phyloP scores from a whole-genome alignment of 768 basidiomycete species.

The Lyophyllum shimeji region DNA sequence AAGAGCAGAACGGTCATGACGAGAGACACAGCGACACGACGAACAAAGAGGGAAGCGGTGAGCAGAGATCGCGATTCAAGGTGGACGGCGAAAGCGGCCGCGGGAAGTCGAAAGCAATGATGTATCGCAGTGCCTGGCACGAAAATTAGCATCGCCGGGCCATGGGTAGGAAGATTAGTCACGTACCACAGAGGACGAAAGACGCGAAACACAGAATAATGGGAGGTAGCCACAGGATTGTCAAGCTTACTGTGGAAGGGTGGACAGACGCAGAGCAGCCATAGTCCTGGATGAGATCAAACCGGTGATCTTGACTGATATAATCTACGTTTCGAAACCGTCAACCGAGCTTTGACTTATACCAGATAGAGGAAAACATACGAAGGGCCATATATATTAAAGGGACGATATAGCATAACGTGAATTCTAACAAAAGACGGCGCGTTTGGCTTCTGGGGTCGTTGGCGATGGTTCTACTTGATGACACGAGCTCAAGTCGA shows the following conservation, averaged over 20 bases:
- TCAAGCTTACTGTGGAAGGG: slow-evolving; percentile 38
- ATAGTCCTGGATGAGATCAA: slow-evolving; percentile 55
- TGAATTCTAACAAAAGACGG: slow-evolving; percentile 42
- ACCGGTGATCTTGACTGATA: slow-evolving; percentile 61
- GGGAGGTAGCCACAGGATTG: slow-evolving; percentile 47
- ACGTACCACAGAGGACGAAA: slow-evolving; percentile 43
- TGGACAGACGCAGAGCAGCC: slow-evolving; percentile 55
- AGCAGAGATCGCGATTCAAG: slow-evolving; percentile 41
- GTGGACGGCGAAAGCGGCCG: slow-evolving; percentile 29
- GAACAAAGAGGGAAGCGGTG: slow-evolving; percentile 49
- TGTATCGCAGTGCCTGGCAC: slow-evolving; percentile 33
- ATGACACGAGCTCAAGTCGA: slow-evolving; percentile 54
- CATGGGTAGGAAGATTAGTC: not conserved
- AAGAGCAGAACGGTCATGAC: slow-evolving; percentile 42
- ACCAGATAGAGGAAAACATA: slow-evolving; percentile 31
- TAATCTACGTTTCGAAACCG: slow-evolving; percentile 36
- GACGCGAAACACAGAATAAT: slow-evolving; percentile 40
- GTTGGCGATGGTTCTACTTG: slow-evolving; percentile 34
- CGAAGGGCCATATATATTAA: slow-evolving; percentile 57
- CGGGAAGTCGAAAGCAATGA: slow-evolving; percentile 25
- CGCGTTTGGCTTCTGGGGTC: slow-evolving; percentile 36
- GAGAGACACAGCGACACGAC: slow-evolving; percentile 51
- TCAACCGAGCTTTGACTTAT: not conserved
- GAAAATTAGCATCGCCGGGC: not conserved
- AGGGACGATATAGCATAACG: slow-evolving; percentile 55